phyloP scores from a whole-genome alignment of 164 flowering plant genomes.

The Magnolia changhungtana region DNA sequence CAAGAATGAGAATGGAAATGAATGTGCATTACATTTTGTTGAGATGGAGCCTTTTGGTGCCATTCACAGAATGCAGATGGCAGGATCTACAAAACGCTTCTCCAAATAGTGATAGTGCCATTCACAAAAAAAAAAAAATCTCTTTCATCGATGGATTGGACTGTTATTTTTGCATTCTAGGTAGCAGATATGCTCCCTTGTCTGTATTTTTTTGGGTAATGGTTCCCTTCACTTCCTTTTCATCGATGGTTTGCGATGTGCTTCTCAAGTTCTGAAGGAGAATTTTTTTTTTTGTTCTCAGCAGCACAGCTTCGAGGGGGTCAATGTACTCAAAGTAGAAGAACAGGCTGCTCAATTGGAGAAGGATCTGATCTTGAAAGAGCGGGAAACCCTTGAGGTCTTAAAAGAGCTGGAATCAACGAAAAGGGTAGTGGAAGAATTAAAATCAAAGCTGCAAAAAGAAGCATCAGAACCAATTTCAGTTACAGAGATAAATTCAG shows the following conservation, averaged over 20 bases:
- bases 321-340: slow-evolving; percentile 42
- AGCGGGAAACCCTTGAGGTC: slow-evolving; percentile 77
- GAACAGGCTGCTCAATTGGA: slow-evolving; percentile 62
- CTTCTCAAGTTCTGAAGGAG: slow-evolving; percentile 4
- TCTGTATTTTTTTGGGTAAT: not conserved
- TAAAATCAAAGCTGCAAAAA: slow-evolving; percentile 60
- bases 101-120: no score
- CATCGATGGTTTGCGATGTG: not conserved
- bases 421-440: slow-evolving; percentile 56
- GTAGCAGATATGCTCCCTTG: not conserved
- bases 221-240: not conserved
- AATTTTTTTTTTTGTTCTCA: not conserved
- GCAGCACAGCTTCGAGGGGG: slow-evolving; percentile 32
- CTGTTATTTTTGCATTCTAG: no score
- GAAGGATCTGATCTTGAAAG: slow-evolving; percentile 69
- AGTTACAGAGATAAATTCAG: slow-evolving; percentile 15
- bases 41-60: no score
- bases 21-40: no score
- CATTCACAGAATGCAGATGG: no score
- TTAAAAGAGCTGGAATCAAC: slow-evolving; percentile 76
- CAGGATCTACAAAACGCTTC: no score
- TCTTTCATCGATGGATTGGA: no score
- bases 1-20: no score
- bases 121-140: no score
- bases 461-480: slow-evolving; percentile 42